Base-by-base conservation (phyloP, 2,329 filamentous ascomycete species). In the Colletotrichum melonis region DNA sequence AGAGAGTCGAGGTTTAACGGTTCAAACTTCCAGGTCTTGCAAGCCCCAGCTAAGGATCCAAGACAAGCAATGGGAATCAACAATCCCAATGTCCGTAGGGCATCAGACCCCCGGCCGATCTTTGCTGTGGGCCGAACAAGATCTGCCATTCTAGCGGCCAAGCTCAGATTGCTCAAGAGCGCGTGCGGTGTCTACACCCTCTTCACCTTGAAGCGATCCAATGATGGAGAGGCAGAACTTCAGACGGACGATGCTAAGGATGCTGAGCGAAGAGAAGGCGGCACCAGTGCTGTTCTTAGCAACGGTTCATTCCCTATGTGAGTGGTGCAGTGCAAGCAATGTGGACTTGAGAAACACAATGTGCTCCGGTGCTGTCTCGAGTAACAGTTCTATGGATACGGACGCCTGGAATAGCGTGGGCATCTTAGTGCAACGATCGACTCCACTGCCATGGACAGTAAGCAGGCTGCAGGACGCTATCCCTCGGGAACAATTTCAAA, bases 391-490 rank as follows among this genome's bases (percentile, higher is more conserved):
- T 42, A 42, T 3, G 16, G 16, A 19, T 42, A 42, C 38, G 38
- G 38, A 19, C 16, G 14, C 16, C 6, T 42, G 16, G 38, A 42
- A 42, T 42, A 42, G 16, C 38, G 38, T 14, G 38, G 5, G 58
- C 3, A 30, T 28, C 46, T 28, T 22, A 11, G n/a, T 7, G 22
- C 22, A 30, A 46, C 38, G 6, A 54, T 58, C 55, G 63, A 32
- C 63, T 24, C 32, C 16, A 19, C 32, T n/a, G 11, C 14, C 22
- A n/a, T 28, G 35, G 32, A 26, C 35, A 59, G 57, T 69, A 63
- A 68, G 69, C 64, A 68, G 57, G 46, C 14, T 72, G 57, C 69
- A 63, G 69, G 64, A 59, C 57, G 66, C 68, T 55, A 70, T 58
- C 24, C 49, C 49, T 32, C 63, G 38, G 32, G 55, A 58, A 59